Evolutionary conservation across 176 grass and related monocot species (phyloP), one percentile per base, ranked within the genome.

Genomic region (Zizania latifolia): DNA sequence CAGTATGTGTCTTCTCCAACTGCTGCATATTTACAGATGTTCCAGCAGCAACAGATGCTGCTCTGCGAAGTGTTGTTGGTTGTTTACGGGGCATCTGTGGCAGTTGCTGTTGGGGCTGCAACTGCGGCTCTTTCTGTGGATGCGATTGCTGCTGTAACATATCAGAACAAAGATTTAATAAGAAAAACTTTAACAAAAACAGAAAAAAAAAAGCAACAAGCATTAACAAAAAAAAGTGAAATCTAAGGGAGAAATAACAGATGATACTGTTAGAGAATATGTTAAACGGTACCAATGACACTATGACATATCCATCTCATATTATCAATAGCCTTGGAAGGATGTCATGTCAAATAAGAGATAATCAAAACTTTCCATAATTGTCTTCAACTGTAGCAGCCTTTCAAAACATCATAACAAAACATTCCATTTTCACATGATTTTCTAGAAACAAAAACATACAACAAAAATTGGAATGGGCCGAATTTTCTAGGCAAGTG

Each of bases 21-120:
- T 88, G 85, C 43, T 82, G 74, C 28, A 36, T 14, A 45, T 73
- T 46, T 44, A 30, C 19, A 29, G 60, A 24, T 43, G 81, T 54
- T 21, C 12, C 31, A 43, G 62, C 36, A 27, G 62, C 45, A 62
- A 33, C 13, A 34, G 78, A 82, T 23, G 43, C 21, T 56, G 40
- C 69, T 58, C 72, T 57, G 36, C 72, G 72, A 74, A 60, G 23
- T 26, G 22, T 19, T 16, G 63, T 57, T 55, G 57, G 35, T 30
- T 53, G 13, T 45, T 83, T 56, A 56, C 51, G 68, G 39, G 65
- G 57, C 44, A 68, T 59, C 50, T 81, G 84, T 5, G 50, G 84
- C 12, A 51, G 56, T 41, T 43, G 29, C 19, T 71, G 45, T 34
- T 53, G 19, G 31, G 45, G 43, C 23, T n/a, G n/a, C n/a, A n/a